Base-by-base conservation (phyloP, 2,329 filamentous ascomycete genomes). In the Aureobasidium zeae region DNA sequence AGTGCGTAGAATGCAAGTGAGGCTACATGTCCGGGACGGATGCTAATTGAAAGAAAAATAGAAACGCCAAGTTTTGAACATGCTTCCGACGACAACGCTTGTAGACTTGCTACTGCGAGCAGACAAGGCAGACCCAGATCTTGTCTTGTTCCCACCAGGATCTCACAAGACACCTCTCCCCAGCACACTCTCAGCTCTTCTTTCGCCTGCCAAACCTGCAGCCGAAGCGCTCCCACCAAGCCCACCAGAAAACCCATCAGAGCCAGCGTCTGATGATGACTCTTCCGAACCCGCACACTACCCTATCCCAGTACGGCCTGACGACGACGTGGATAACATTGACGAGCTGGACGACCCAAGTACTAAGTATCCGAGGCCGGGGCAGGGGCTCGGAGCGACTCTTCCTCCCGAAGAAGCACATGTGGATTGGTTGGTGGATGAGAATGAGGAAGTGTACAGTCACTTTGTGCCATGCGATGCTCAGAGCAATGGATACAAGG, bases 21-120 rank as follows among this genome's bases (percentile, higher is more conserved):
- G n/a, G n/a, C n/a, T n/a, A n/a, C n/a, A n/a, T n/a, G n/a, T n/a
- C n/a, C n/a, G n/a, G n/a, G n/a, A n/a, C n/a, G n/a, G n/a, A n/a
- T n/a, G n/a, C n/a, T n/a, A n/a, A n/a, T n/a, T n/a, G n/a, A n/a
- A n/a, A n/a, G n/a, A n/a, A n/a, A n/a, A n/a, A 10, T 25, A 49
- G 48, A 48, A 48, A 38, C 36, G 39, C 30, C 24, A 53, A 55
- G 53, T 49, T 56, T 68, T 87, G 42, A 70, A 71, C 1, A 69
- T 69, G 10, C 68, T 86, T 21, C 65, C 81, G 2, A 74, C 77
- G 50, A 62, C 69, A 8, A 69, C 78, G 28, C 68, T 88, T 1
- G 73, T 86, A 34, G 73, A 74, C 42, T 69, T 86, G 20, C 66
- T 86, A 25, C 67, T 84, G 47, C 72, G 74, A 49, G 70, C 77